Evolutionary conservation across 768 basidiomycete genomes (phyloP), one percentile per base, ranked within the genome.

Genomic region (Boletus pseudopeckii): DNA sequence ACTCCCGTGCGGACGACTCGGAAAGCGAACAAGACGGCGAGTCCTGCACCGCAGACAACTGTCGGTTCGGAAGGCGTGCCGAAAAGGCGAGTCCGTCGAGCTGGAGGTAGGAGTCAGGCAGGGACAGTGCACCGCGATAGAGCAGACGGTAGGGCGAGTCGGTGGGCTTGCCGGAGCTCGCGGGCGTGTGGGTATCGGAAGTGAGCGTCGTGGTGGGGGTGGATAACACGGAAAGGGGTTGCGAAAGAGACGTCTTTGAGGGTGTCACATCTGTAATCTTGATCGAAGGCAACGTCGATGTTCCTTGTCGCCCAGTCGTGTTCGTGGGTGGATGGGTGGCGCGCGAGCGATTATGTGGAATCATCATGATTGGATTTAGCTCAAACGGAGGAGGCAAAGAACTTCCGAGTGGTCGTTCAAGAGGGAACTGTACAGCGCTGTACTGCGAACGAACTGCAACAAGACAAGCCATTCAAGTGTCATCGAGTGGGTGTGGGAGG

Each of bases 81-180:
- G 79, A 76, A 62, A 91, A 90, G 2, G 85, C 85, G 18, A 91
- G 66, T 7, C 89, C 89, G 61, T 91, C 89, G 33, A 91, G 80
- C 3, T 79, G 72, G 20, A 90, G 71, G 45, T 86, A 72, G 0
- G 89, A 90, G 61, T 89, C 88, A 7, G 86, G 85, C 0, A 90
- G 67, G 2, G 86, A 84, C 9, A 91, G 75, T 1, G 87, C 80
- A 8, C 89, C 89, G 47, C 89, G 84, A 63, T 89, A 91, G 24
- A 91, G 78, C 0, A 89, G 77, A 38, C 89, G 85, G 57, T 64
- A 64, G 7, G 40, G 46, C 2, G 45, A 40, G 37, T 63, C 55
- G 18, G 28, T 22, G 8, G 30, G 17, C 14, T 56, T 64, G n/a
- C 36, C 22, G 2, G 55, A 46, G 42, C 44, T 45, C 4, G 36